Evolutionary conservation across 2,329 filamentous ascomycete genomes (phyloP).

Genomic region (Sarocladium kiliense): DNA sequence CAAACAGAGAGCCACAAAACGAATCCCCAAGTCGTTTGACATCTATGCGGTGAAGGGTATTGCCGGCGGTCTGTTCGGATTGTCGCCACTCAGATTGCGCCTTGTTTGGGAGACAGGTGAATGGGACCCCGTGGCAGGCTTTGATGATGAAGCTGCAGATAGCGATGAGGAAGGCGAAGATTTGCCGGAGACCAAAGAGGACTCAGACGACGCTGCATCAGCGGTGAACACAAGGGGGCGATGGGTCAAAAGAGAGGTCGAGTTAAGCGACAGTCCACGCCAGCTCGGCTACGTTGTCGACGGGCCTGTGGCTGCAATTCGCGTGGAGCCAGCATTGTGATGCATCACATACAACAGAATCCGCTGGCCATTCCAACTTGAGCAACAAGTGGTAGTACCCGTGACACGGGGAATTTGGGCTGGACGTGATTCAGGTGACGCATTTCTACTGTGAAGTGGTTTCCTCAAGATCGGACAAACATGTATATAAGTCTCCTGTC

Average conservation of each 20-base stretch:
- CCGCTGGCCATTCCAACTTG: background rate
- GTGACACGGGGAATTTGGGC: background rate
- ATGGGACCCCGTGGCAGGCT: constrained; percentile 70
- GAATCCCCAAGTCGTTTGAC: constrained; percentile 71
- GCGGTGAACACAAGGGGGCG: constrained; percentile 31
- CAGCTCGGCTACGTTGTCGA: constrained; percentile 82
- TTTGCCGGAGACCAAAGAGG: constrained; percentile 17
- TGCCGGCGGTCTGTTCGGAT: constrained; percentile 63
- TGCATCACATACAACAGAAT: background rate
- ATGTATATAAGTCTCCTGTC: background rate
- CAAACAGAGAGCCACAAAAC: constrained; percentile 27
- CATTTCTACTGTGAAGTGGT: background rate
- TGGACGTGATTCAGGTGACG: background rate
- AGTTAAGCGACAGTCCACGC: constrained; percentile 73
- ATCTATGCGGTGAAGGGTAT: constrained; percentile 79
- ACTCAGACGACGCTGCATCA: constrained; percentile 10
- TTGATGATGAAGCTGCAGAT: constrained; percentile 52
- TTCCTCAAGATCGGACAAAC: background rate
- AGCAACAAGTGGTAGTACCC: background rate
- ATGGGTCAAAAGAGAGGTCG: constrained; percentile 74
- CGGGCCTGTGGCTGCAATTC: constrained; percentile 61
- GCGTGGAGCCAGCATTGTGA: constrained; percentile 51
- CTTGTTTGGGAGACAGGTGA: constrained; percentile 89
- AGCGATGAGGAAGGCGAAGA: constrained; percentile 45
- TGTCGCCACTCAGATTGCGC: constrained; percentile 58